Evolutionary conservation across 2,329 filamentous ascomycete species (phyloP), one percentile per base, ranked within the genome.

Genomic region (Fusarium caatingaense): DNA sequence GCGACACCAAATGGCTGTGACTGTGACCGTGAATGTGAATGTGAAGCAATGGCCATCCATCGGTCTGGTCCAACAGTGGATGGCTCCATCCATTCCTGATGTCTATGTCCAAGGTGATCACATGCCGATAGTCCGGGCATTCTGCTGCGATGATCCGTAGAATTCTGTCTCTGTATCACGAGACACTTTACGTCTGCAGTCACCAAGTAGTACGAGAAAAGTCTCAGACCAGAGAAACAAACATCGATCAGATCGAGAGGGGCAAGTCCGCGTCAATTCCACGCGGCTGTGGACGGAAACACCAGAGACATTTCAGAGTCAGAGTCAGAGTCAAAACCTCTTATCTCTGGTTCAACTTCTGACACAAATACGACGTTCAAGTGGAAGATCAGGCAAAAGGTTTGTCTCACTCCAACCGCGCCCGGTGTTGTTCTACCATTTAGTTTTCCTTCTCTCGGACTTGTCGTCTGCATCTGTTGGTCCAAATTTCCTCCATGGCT

Each of bases 61-160:
- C 64, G 44, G 68, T 46, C 60, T 48, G 41, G 40, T 64, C 46
- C 16, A 57, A 58, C 25, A 28, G 71, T 69, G 54, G 50, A 12
- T 53, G 32, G 21, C 54, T 66, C 69, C 56, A 47, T 53, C 53
- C 61, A 30, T 48, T 71, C 41, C 37, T 25, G 47, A 25, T 61
- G 68, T 51, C 40, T 59, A 61, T 61, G 64, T 51, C 40, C 64
- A 61, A 57, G 55, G 55, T 71, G 68, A 66, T 54, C 68, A 61
- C 48, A 42, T 61, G 60, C 68, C 68, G 68, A 71, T 54, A 66
- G 65, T 47, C 68, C 68, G 68, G 60, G 34, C 48, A 47, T 51
- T 51, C 41, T 46, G 20, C 42, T 58, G 68, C 60, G 68, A 71
- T 66, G 50, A 23, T 45, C 64, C 64, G 65, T 40, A 32, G 45